These are phyloP conservation scores for Magnolia changhungtana DNA, from an alignment of 164 flowering plant species.

Conservation along the genomic window DNA sequence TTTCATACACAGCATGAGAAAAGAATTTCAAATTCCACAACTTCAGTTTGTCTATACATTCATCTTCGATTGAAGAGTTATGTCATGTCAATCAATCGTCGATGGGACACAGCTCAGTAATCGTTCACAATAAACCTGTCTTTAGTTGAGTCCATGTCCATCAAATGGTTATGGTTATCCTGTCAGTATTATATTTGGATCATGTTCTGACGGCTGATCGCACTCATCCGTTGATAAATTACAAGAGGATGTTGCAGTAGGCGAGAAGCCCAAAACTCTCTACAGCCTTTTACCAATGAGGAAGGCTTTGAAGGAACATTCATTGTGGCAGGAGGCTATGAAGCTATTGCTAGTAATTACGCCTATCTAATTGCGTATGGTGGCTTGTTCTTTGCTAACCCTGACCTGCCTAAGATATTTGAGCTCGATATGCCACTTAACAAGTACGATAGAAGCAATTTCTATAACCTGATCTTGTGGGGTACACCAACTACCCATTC, in stretches of 20 bases:
- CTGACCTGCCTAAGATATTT: constrained; percentile 22
- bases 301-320: constrained; percentile 25
- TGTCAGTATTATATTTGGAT: too few relatives aligned
- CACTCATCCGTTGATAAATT: too few relatives aligned
- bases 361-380: constrained; percentile 22
- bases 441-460: constrained; percentile 19
- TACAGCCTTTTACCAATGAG: constrained; percentile 19
- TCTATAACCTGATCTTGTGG: constrained; percentile 23
- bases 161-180: too few relatives aligned
- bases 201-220: too few relatives aligned
- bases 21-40: neutral
- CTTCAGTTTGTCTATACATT: too few relatives aligned
- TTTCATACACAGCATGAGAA: neutral
- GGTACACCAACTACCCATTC: constrained; percentile 26
- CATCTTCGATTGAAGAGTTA: neutral
- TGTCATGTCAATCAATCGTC: neutral
- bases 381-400: constrained; percentile 22
- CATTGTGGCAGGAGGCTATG: constrained; percentile 18
- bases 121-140: neutral
- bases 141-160: neutral
- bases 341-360: constrained; percentile 10
- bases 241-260: too few relatives aligned
- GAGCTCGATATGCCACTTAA: constrained; percentile 19
- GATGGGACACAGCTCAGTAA: neutral
- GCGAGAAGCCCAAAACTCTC: neutral